Conservation (phyloP, 2,329 filamentous ascomycete genomes). For the Elsinoe ampelina region DNA sequence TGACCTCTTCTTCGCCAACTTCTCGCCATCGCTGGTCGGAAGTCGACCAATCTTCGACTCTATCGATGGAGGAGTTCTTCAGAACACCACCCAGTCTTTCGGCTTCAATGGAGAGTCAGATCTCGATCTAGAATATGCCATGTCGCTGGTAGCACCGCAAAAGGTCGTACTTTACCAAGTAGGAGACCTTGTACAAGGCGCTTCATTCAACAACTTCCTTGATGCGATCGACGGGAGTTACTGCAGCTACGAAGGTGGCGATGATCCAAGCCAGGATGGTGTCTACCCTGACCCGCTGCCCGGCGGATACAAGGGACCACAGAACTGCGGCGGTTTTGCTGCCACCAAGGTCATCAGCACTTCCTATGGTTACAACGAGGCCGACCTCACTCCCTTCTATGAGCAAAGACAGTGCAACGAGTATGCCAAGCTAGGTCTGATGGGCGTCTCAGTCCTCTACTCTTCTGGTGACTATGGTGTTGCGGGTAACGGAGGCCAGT, state of each 20-base stretch:
- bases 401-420: conserved; percentile 45
- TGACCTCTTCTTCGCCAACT: conserved; percentile 30
- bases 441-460: conserved; percentile 43
- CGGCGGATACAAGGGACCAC: conserved; percentile 32
- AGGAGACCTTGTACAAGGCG: conserved; percentile 31
- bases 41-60: conserved; percentile 24
- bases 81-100: conserved; percentile 31
- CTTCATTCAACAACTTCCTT: conserved; percentile 31
- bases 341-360: conserved; percentile 47
- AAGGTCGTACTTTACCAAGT: conserved; percentile 41
- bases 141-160: conserved; percentile 45
- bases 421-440: conserved; percentile 49
- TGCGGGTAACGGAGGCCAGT: conserved; percentile 26
- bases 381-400: conserved; percentile 41
- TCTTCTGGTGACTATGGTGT: conserved; percentile 41
- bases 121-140: conserved; percentile 48
- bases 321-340: conserved; percentile 37
- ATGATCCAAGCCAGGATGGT: conserved; percentile 31
- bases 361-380: conserved; percentile 47
- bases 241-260: conserved; percentile 34
- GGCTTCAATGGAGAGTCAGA: conserved; percentile 39
- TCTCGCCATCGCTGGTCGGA: conserved; percentile 25
- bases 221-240: conserved; percentile 41
- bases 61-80: conserved; percentile 31
- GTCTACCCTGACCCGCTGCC: conserved; percentile 28